Base-by-base conservation (phyloP, 75 land plant species). In the Cunninghamia lanceolata region DNA sequence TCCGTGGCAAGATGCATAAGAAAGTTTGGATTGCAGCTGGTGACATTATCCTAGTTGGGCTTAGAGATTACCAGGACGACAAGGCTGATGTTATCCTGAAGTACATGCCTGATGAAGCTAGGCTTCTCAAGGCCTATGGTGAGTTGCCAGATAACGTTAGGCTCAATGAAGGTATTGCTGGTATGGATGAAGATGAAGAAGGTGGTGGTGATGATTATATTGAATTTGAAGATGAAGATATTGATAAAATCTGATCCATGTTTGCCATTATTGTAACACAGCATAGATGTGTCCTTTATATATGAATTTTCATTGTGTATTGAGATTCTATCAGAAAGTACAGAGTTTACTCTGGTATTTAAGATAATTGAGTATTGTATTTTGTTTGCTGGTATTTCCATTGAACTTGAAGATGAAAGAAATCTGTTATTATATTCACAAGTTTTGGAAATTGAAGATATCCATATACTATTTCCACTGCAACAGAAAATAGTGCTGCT, bases 1-100 rank as follows among this genome's bases (percentile, higher is more conserved):
- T 95, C 90, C 94, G 96, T 16, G 96, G 96, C 19, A 95, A 95
- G 95, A 94, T 95, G 96, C 96, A 94, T 88, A 94, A 94, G 90
- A 94, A 94, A 89, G 95, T 94, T 70, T 94, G 95, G 95, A 90
- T 93, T 87, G 89, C 92, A 50, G 83, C 91, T 17, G 92, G 92
- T 35, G 88, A 93, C 83, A 87, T 94, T 76, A 75, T 94, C 82
- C 89, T 94, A 43, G 91, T 93, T 80, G 89, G 95, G 1, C 90
- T 92, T 77, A 87, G 96, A n/a, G 93, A 94, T 83, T 89, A 93
- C 76, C 93, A 93, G 91, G 94, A 94, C 71, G 92, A 93, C 71
- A 94, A 94, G 93, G 96, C 96, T 13, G 96, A 95, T 84, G 96
- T 95, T 14, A 95, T 95, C 83, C 90, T 95, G 54, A 95, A 95